Percentiles rank a stretch among this genome's conserved stretches.
phyloP scores from a whole-genome alignment of 495 filamentous ascomycete species.

The Penicillium egyptiacum region DNA sequence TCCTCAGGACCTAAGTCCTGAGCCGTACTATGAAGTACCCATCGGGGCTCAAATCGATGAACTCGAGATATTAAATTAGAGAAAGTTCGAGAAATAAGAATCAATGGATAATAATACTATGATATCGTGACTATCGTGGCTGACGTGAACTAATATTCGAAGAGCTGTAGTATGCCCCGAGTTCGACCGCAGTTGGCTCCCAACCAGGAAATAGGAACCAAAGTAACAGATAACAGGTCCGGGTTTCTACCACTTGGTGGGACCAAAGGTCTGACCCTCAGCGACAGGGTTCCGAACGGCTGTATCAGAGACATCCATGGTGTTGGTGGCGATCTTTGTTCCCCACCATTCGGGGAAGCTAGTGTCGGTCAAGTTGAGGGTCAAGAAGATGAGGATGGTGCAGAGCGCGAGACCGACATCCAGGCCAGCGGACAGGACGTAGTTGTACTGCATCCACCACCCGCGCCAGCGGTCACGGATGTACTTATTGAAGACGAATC shows the following conservation, averaged over 20 bases:
- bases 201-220: not conserved
- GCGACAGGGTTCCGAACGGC: slow-evolving; percentile 37
- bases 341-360: slow-evolving; percentile 66
- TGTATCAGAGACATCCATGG: slow-evolving; percentile 43
- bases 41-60: not conserved
- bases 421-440: slow-evolving; percentile 69
- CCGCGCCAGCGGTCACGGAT: slow-evolving; percentile 61
- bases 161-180: not conserved
- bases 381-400: slow-evolving; percentile 71
- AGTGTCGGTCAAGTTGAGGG: slow-evolving; percentile 55
- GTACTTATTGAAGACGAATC: slow-evolving; percentile 64
- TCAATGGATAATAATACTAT: not conserved
- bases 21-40: not conserved
- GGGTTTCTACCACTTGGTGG: slow-evolving; percentile 41
- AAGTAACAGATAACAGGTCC: not conserved
- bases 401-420: slow-evolving; percentile 65
- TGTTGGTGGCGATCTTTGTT: slow-evolving; percentile 47
- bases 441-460: slow-evolving; percentile 81
- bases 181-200: not conserved
- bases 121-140: slow-evolving; percentile 2
- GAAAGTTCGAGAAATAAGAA: not conserved
- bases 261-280: slow-evolving; percentile 61
- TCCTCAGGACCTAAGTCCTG: not conserved
- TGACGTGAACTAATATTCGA: not conserved
- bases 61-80: not conserved